Evolutionary conservation across 2,329 filamentous ascomycete genomes (phyloP), one percentile per base, ranked within the genome.

Genomic region (Aspergillus sp.): DNA sequence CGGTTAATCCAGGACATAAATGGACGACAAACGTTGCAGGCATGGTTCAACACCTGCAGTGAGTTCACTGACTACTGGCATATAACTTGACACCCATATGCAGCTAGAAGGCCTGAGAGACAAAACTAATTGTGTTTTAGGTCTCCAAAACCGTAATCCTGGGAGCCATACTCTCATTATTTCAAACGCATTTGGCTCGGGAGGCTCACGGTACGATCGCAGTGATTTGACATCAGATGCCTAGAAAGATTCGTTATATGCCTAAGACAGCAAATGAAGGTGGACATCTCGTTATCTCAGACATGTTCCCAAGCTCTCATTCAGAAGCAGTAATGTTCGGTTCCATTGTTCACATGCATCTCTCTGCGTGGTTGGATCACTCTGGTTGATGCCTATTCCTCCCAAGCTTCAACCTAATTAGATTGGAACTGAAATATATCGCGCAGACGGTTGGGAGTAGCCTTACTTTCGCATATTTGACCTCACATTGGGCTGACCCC

Each of bases 301-400:
- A 66, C 79, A 81, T 17, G 74, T 76, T 22, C 75, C 74, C 63
- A 80, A 66, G 60, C 76, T 80, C 60, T 80, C 77, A 62, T 81
- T 81, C 26, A 81, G 63, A 61, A 79, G 74, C 59, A 74, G 71
- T 48, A 81, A 62, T 4, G 78, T 80, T 50, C 72, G 68, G 55
- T 76, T 72, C 59, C 78, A 78, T 55, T 80, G 77, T n/a, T 69
- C 61, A 54, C 69, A 72, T 32, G 71, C 68, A 49, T 69, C 68
- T 50, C 66, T 66, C 26, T 73, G 72, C n/a, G 77, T 57, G 43
- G 64, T 61, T 15, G 57, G 56, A 38, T 73, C 64, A 54, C 52
- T 63, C 38, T 60, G 64, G 32, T 66, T 61, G 45, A 71, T 63
- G 38, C 67, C 68, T 51, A 71, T 49, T 17, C 63, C 64, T 56